Conservation (phyloP, 352 stramenopile genomes). For the Phytophthora citrophthora region DNA sequence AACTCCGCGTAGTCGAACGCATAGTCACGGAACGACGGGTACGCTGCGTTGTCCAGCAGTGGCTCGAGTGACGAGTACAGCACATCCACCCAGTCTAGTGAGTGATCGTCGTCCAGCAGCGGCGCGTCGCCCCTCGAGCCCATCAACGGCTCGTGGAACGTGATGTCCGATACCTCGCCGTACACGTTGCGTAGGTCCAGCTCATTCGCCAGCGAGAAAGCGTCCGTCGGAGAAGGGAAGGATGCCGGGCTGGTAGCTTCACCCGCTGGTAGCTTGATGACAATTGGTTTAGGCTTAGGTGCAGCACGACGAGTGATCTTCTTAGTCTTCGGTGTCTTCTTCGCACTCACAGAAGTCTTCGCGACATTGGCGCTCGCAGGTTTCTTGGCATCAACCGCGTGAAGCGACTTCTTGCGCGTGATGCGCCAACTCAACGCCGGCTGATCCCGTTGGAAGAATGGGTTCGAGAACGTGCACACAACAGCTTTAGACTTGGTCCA, state of each 20-base stretch:
- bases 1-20: slow-evolving; percentile 36
- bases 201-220: slow-evolving; percentile 28
- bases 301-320: neutral
- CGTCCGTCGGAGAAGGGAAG: slow-evolving; percentile 54
- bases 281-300: slow-evolving; percentile 22
- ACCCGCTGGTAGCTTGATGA: slow-evolving; percentile 44
- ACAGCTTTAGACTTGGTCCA: slow-evolving; percentile 86
- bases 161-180: slow-evolving; percentile 36
- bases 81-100: slow-evolving; percentile 59
- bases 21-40: slow-evolving; percentile 36
- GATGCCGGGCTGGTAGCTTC: slow-evolving; percentile 12
- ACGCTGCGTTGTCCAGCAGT: slow-evolving; percentile 19
- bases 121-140: neutral
- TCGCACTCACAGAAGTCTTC: neutral
- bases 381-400: slow-evolving; percentile 7
- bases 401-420: slow-evolving; percentile 62
- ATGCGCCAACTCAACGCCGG: slow-evolving; percentile 65
- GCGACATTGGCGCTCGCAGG: neutral
- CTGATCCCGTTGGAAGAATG: slow-evolving; percentile 65
- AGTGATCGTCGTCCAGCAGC: slow-evolving; percentile 29
- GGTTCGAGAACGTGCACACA: slow-evolving; percentile 82
- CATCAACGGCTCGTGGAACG: slow-evolving; percentile 16
- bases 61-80: slow-evolving; percentile 57
- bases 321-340: slow-evolving; percentile 15
- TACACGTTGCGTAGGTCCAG: slow-evolving; percentile 32